Evolutionary conservation across 129 eudicot species (phyloP).

Genomic region (Lactuca saligna): DNA sequence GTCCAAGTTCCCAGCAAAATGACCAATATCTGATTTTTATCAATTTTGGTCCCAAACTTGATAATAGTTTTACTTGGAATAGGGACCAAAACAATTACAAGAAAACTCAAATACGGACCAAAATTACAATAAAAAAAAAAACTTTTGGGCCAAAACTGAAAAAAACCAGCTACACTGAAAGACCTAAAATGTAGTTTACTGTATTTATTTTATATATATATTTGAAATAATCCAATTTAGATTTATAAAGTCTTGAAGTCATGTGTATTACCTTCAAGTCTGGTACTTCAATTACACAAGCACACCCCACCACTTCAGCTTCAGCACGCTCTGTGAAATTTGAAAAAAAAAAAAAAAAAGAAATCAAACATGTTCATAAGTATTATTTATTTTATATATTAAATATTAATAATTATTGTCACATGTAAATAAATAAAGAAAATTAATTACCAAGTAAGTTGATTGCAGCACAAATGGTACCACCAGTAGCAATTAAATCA

Average conservation of each 20-base stretch:
- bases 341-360: conserved; percentile 17
- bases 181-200: too few species aligned
- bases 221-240: not conserved
- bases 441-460: conserved; percentile 53
- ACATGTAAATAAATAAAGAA: not conserved
- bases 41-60: not conserved
- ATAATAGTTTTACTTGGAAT: too few species aligned
- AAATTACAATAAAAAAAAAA: not conserved
- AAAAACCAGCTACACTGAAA: not conserved
- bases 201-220: not conserved
- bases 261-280: conserved; percentile 47
- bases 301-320: conserved; percentile 64
- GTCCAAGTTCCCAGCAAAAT: too few species aligned
- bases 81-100: too few species aligned
- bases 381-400: not conserved
- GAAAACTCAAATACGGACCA: not conserved
- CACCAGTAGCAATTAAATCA: conserved; percentile 91
- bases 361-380: not conserved
- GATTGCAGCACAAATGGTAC: conserved; percentile 87
- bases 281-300: conserved; percentile 70
- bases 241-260: not conserved
- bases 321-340: conserved; percentile 55
- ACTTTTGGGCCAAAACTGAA: not conserved
- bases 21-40: not conserved
- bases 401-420: not conserved